Base-by-base conservation (phyloP, 345 rosid genomes). In the Salix arbutifolia region DNA sequence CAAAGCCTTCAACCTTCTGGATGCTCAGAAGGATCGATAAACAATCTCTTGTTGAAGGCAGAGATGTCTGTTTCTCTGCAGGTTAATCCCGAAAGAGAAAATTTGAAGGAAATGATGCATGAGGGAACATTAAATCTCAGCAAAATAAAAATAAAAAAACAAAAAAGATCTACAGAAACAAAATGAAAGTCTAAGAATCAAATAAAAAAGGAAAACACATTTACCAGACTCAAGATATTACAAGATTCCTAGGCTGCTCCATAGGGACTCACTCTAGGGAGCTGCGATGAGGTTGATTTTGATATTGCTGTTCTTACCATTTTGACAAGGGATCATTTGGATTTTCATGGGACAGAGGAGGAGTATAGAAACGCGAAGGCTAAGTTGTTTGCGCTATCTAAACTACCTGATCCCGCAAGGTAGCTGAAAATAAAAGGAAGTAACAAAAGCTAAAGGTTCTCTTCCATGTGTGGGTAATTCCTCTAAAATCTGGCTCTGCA, bases 241-340 rank as follows among this genome's bases (percentile, higher is more conserved):
- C 79, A 68, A 52, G 11, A 70, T 84, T 64, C 82, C 76, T 68
- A 93, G 87, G 89, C 94, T 61, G 89, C 97, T 83, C 88, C 93
- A 61, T 87, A 89, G 61, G 92, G 84, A 53, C 85, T 93, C 74
- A 91, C 94, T 67, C 72, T 78, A 75, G 96, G 92, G 81, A 89
- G 90, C 79, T 90, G 92, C 71, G 76, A 85, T 70, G 97, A 95
- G 83, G 88, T 95, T 38, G 96, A 95, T 83, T 91, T 93, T 74
- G 97, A 95, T 82, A 88, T 95, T 80, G 94, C 98, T 0, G 94
- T 95, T 79, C 90, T 95, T 77, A 90, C 92, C 10, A 93, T 91
- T 78, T 85, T 91, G 86, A 85, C 84, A 0, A 71, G 81, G 78
- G 97, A 88, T 72, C 86, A 84, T 75, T 75, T 79, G 33, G 90